These are phyloP conservation scores for Fusarium nematophilum DNA, from an alignment of 2,329 filamentous ascomycete species.

Conservation along the genomic window DNA sequence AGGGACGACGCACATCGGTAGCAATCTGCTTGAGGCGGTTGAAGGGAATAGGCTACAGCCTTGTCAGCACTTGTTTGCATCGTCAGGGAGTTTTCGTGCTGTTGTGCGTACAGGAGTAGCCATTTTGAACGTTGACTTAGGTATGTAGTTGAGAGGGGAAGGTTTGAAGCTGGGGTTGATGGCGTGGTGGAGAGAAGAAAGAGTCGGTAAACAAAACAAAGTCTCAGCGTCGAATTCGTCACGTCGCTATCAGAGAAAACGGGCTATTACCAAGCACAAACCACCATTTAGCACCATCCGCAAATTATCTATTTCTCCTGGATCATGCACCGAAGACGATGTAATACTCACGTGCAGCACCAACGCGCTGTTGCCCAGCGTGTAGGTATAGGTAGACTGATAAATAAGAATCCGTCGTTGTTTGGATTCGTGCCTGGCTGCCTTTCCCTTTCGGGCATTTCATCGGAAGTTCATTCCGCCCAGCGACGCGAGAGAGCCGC, in stretches of 20 bases:
- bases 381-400: constrained; percentile 1
- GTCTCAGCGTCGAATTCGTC: constrained; percentile 37
- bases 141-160: constrained; percentile 31
- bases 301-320: constrained; percentile 20
- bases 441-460: constrained; percentile 44
- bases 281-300: constrained; percentile 25
- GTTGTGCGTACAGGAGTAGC: constrained; percentile 50
- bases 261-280: constrained; percentile 32
- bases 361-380: constrained; percentile 12
- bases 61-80: constrained; percentile 33
- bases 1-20: constrained; percentile 72
- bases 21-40: constrained; percentile 87
- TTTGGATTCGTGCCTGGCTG: constrained; percentile 39
- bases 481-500: constrained; percentile 34
- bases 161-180: constrained; percentile 39
- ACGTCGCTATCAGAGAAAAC: constrained; percentile 41
- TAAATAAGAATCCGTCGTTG: constrained; percentile 22
- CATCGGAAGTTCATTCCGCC: constrained; percentile 16
- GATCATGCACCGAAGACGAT: constrained; percentile 11
- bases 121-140: constrained; percentile 46
- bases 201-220: constrained; percentile 47
- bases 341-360: constrained; percentile 27
- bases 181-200: constrained; percentile 37
- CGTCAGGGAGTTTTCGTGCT: not conserved
- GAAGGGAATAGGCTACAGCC: constrained; percentile 75